Evolutionary conservation across 129 eudicot species (phyloP), one percentile per base, ranked within the genome.

Genomic region (Artemisia tridentata): DNA sequence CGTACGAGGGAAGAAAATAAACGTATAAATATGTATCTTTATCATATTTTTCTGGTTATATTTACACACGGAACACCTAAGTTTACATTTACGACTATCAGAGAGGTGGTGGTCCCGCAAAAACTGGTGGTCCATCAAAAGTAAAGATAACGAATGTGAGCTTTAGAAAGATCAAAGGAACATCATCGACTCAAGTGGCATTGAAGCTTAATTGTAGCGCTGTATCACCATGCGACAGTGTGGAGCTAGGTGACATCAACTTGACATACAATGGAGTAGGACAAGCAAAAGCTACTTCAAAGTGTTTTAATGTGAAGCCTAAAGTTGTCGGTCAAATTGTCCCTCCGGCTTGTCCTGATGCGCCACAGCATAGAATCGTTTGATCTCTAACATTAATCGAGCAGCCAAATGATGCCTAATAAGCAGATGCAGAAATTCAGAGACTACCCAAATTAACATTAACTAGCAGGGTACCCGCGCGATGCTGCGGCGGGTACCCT

Each of bases 101-200:
- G 72, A 81, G 85, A 90, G 71, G 45, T 38, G 45, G 45, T 1
- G 45, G 45, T 7, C 45, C 45, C 10, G 45, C 45, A 38, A 38
- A 38, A 38, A 38, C 45, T 38, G 45, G 45, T 38, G 45, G 34
- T 0, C 91, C 98, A n/a, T 84, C 95, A 1, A 77, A 61, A 19
- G 88, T 86, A 25, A 83, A 86, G 89, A 64, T 92, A 14, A 72
- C 85, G 21, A 63, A 84, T 23, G 76, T 92, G 15, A 72, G 79
- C 55, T 80, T 88, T 66, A 79, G 72, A 41, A 84, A 69, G 69
- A 80, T 92, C 11, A 83, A 69, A 16, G 97, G 98, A 2, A 86
- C 96, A 5, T 69, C 95, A 7, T 5, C 67, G 12, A 76, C 75
- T 3, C 59, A 73, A 51, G 68, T 63, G 15, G 87, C 78, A 3